Base-by-base conservation (phyloP, 208 protist species). In the Trypanosoma mega region DNA sequence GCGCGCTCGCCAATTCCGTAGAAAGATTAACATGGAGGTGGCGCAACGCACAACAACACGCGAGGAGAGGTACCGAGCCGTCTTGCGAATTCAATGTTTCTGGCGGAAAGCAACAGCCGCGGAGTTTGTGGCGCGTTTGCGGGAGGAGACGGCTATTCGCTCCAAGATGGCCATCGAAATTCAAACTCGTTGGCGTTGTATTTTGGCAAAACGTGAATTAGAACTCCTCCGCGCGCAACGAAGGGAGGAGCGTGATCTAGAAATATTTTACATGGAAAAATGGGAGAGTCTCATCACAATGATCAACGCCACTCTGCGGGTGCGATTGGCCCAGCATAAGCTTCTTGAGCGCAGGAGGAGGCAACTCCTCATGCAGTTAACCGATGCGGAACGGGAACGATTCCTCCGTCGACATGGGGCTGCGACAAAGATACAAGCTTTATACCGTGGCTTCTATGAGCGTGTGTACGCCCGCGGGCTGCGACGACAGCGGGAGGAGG, bases 391-490 rank as follows among this genome's bases (percentile, higher is more conserved):
- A 46, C 68, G 69, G 18, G 74, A 61, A 9, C 75, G 74, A 21
- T 91, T 87, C 56, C 34, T 77, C 3, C 43, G 51, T 50, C 74
- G 76, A 1, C 44, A 78, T 56, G 29, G 30, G 21, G 82, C 89
- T 1, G 80, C 85, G 2, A 77, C 69, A 36, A 72, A 74, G 46
- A 93, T 95, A 34, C 89, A 95, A 56, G 74, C 78, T 5, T 26
- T 75, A 46, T 95, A 92, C 57, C 74, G 85, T 24, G 85, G 89
- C 18, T 60, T 90, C 75, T 89, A 89, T 75, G 83, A 89, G 58
- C 77, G 89, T 3, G 56, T 80, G 20, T 90, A 84, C 61, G 81
- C 72, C 34, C 74, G 80, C 24, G 74, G 78, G 3, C 41, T 95
- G 39, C 56, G 66, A n/a, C 54, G 63, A 29, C 57, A 90, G 70